Evolutionary conservation across 2,329 filamentous ascomycete species (phyloP).

Genomic region (Chaetomiaceae sp.): DNA sequence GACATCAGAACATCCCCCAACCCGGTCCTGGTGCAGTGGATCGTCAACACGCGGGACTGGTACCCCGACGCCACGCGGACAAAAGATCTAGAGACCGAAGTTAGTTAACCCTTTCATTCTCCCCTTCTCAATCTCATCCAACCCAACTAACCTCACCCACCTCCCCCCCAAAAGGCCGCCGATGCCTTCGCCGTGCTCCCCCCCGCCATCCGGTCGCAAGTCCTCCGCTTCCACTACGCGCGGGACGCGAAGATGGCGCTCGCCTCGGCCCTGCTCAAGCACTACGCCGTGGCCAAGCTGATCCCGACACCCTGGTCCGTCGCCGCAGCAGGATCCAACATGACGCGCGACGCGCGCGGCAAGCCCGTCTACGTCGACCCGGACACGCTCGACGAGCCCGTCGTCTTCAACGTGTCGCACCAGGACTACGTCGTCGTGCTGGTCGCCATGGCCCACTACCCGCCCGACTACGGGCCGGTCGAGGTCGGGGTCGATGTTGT

Average conservation of each 20-base stretch:
- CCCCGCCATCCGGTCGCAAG: slow-evolving; percentile 49
- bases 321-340: slow-evolving; percentile 22
- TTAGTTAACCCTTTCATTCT: slow-evolving; percentile 30
- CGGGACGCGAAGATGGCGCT: slow-evolving; percentile 71
- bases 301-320: slow-evolving; percentile 30
- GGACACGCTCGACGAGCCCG: slow-evolving; percentile 41
- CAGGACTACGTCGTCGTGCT: slow-evolving; percentile 71
- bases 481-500: slow-evolving; percentile 73
- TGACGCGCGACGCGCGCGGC: slow-evolving; percentile 51
- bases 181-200: slow-evolving; percentile 49
- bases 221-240: slow-evolving; percentile 60
- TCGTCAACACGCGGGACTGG: slow-evolving; percentile 55
- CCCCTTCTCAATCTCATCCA: background rate
- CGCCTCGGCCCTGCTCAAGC: slow-evolving; percentile 69
- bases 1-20: slow-evolving; percentile 3
- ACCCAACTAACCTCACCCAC: background rate
- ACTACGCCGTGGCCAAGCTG: slow-evolving; percentile 58
- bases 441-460: slow-evolving; percentile 45
- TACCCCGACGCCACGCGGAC: slow-evolving; percentile 51
- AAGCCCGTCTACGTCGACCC: slow-evolving; percentile 51
- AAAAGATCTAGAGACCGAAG: slow-evolving; percentile 42
- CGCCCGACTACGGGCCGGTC: slow-evolving; percentile 29
- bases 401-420: slow-evolving; percentile 73
- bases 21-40: slow-evolving; percentile 52
- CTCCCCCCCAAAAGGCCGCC: no score